Evolutionary conservation across 192 early-diverging fungal species (phyloP).

Genomic region (Coemansia sp.): DNA sequence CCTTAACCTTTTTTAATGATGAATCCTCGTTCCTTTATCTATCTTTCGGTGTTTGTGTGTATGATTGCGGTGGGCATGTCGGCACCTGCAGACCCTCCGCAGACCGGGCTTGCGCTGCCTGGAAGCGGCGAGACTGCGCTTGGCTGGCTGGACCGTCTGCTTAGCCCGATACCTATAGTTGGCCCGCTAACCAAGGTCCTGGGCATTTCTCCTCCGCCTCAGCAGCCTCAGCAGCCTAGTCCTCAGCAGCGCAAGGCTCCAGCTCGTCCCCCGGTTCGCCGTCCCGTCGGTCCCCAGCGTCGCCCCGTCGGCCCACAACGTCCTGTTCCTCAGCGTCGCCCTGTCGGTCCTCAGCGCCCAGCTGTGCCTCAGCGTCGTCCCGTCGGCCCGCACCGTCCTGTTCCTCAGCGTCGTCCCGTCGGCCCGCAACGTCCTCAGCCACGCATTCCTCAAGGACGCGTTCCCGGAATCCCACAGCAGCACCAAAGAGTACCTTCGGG

Average conservation of each 20-base stretch:
- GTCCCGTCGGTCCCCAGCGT: conserved; percentile 9
- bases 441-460: conserved; percentile 12
- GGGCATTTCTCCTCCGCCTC: conserved; percentile 24
- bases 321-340: not conserved
- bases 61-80: conserved; percentile 19
- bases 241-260: conserved; percentile 17
- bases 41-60: conserved; percentile 17
- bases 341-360: too few relatives aligned
- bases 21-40: conserved; percentile 25
- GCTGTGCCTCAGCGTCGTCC: conserved; percentile 16
- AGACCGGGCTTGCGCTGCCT: conserved; percentile 40
- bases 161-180: conserved; percentile 32
- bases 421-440: too few relatives aligned
- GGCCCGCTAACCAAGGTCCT: conserved; percentile 32
- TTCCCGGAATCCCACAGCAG: conserved; percentile 10
- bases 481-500: conserved; percentile 3
- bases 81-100: conserved; percentile 18
- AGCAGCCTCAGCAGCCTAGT: conserved; percentile 13
- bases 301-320: conserved; percentile 19
- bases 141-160: conserved; percentile 41
- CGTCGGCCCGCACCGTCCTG: conserved; percentile 14
- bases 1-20: conserved; percentile 18
- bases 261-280: conserved; percentile 14
- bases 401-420: not conserved
- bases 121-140: conserved; percentile 30